phyloP scores from a whole-genome alignment of 2,329 filamentous ascomycete genomes.

The Aspergillus udagawae region DNA sequence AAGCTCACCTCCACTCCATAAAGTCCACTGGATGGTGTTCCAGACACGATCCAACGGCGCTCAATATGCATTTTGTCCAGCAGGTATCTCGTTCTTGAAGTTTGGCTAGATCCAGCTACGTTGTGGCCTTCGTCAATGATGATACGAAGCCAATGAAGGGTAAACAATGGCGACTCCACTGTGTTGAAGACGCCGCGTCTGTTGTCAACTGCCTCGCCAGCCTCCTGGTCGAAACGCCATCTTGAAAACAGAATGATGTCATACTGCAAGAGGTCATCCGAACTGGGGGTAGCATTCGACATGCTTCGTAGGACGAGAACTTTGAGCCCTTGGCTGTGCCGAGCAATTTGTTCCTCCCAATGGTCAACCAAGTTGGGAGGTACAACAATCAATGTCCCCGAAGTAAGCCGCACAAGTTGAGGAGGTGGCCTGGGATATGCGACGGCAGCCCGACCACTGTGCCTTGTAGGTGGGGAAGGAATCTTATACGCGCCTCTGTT shows the following conservation, averaged over 20 bases:
- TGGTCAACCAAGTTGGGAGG: slow-evolving; percentile 80
- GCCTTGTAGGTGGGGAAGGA: slow-evolving; percentile 41
- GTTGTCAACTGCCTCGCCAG: slow-evolving; percentile 48
- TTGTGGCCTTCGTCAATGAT: slow-evolving; percentile 92
- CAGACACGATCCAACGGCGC: slow-evolving; percentile 82
- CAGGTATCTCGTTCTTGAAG: slow-evolving; percentile 56
- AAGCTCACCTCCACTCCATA: slow-evolving; percentile 68
- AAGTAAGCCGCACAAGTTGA: slow-evolving; percentile 57
- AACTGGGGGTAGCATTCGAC: slow-evolving; percentile 53
- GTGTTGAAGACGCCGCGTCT: slow-evolving; percentile 41
- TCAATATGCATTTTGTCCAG: slow-evolving; percentile 57
- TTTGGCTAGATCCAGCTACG: slow-evolving; percentile 63
- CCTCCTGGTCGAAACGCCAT: slow-evolving; percentile 67
- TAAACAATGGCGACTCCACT: slow-evolving; percentile 60
- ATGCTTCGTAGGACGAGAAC: slow-evolving; percentile 59
- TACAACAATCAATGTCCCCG: slow-evolving; percentile 71
- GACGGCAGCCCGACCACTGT: slow-evolving; percentile 40
- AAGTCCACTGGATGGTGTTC: slow-evolving; percentile 80
- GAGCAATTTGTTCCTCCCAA: slow-evolving; percentile 75
- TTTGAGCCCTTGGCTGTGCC: slow-evolving; percentile 66
- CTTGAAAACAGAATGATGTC: slow-evolving; percentile 79
- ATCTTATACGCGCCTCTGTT: slow-evolving; percentile 60
- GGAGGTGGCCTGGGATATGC: slow-evolving; percentile 36
- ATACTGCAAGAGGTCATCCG: slow-evolving; percentile 57
- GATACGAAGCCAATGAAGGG: slow-evolving; percentile 78